Evolutionary conservation across 208 protist genomes (phyloP).

Genomic region (Herpetomonas muscarum): DNA sequence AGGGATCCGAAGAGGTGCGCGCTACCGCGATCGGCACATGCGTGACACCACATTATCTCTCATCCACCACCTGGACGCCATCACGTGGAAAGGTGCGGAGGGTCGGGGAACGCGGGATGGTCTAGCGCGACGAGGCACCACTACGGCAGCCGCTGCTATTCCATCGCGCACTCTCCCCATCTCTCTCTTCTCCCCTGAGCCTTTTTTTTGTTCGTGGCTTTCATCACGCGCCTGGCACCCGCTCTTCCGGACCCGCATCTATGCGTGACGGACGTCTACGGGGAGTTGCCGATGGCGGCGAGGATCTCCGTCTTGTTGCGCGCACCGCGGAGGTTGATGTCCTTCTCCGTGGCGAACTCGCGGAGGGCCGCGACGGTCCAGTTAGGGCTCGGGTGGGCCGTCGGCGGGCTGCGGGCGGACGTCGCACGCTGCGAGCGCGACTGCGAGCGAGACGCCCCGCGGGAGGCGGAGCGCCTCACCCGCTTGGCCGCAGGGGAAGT

Average conservation of each 20-base stretch:
- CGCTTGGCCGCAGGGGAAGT: neutral
- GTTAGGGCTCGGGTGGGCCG: slow-evolving; percentile 34
- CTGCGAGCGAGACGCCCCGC: slow-evolving; percentile 6
- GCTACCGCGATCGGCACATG: too few relatives aligned
- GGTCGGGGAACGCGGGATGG: too few relatives aligned
- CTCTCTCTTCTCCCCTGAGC: too few relatives aligned
- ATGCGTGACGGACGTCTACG: slow-evolving; percentile 1
- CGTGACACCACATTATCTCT: too few relatives aligned
- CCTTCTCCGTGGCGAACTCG: slow-evolving; percentile 61
- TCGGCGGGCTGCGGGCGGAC: slow-evolving; percentile 1
- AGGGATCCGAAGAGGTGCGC: too few relatives aligned
- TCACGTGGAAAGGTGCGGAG: too few relatives aligned
- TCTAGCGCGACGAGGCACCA: too few relatives aligned
- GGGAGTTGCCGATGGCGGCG: slow-evolving; percentile 30
- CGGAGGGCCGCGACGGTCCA: slow-evolving; percentile 66
- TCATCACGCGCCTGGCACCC: neutral
- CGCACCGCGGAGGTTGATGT: slow-evolving; percentile 35
- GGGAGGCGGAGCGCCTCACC: slow-evolving; percentile 7
- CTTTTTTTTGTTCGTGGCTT: neutral
- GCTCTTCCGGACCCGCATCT: neutral
- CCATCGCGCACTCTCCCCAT: too few relatives aligned
- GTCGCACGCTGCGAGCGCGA: slow-evolving; percentile 7
- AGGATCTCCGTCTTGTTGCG: slow-evolving; percentile 65
- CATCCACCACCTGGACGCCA: too few relatives aligned
- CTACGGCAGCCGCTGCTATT: too few relatives aligned